phyloP scores from a whole-genome alignment of 306 rosid genomes.

The Sicyos baderoa region DNA sequence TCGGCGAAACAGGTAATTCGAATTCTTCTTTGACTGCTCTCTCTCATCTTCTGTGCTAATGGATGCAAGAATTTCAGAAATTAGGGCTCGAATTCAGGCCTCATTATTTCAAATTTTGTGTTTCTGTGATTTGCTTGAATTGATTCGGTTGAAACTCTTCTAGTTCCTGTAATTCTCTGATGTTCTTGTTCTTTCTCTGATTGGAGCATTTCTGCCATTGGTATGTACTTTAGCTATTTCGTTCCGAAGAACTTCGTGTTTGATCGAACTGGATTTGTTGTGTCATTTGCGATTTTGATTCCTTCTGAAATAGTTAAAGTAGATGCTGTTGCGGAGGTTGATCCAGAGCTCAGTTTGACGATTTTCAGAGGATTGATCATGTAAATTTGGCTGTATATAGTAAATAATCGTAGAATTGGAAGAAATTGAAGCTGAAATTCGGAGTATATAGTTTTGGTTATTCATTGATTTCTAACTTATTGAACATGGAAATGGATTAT shows the following conservation, averaged over 20 bases:
- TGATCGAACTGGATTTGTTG: conserved; percentile 4
- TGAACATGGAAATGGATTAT: background rate
- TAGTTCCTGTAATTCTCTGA: background rate
- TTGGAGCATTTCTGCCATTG: conserved; percentile 14
- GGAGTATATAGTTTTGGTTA: background rate
- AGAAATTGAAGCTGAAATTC: conserved; percentile 11
- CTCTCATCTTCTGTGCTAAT: conserved; percentile 11
- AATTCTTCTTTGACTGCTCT: conserved; percentile 19
- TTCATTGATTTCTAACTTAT: background rate
- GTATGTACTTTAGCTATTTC: background rate
- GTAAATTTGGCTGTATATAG: background rate
- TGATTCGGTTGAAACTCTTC: conserved; percentile 3
- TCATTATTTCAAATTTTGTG: background rate
- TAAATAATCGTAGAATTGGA: background rate
- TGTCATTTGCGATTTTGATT: conserved; percentile 6
- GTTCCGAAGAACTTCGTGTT: background rate
- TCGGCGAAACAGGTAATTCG: conserved; percentile 16
- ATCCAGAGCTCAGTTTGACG: conserved; percentile 8
- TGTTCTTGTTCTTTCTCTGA: conserved; percentile 5
- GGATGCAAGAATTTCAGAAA: conserved; percentile 15
- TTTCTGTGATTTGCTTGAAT: conserved; percentile 7
- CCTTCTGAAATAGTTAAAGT: conserved; percentile 6
- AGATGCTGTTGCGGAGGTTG: conserved; percentile 9
- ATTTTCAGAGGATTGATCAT: conserved; percentile 1
- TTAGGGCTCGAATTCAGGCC: conserved; percentile 20